A percentile compares a stretch with the other conserved stretches of the same genome.
These are phyloP conservation scores for Ogataea populi-albae DNA, from an alignment of 805 yeast genomes.

Conservation along the genomic window DNA sequence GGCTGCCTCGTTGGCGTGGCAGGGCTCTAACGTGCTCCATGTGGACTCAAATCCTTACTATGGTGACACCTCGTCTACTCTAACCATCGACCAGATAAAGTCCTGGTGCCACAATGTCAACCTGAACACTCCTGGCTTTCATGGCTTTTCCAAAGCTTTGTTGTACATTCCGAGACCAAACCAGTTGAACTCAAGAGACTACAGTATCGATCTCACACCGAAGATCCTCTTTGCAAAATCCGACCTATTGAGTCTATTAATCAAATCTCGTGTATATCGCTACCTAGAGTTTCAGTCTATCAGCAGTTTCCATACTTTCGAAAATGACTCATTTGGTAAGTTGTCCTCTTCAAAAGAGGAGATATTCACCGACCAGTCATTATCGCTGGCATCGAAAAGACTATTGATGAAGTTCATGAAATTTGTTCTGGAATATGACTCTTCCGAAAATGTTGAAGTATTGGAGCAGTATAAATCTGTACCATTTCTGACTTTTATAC, in stretches of 20 bases:
- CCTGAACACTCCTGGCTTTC: constrained; percentile 32
- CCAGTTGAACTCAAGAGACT: constrained; percentile 62
- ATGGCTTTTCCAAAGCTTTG: constrained; percentile 56
- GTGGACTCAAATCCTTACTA: constrained; percentile 81
- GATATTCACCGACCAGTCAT: constrained; percentile 83
- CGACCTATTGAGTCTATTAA: constrained; percentile 74
- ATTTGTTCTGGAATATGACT: constrained; percentile 73
- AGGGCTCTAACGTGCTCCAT: constrained; percentile 92
- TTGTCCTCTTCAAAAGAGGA: constrained; percentile 86
- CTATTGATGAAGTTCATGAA: constrained; percentile 87
- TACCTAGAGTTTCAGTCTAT: constrained; percentile 90
- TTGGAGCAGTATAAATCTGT: constrained; percentile 55
- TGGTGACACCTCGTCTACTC: constrained; percentile 84
- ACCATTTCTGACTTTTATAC: constrained; percentile 59
- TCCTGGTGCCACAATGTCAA: constrained; percentile 80
- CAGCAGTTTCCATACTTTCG: constrained; percentile 89
- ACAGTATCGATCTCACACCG: constrained; percentile 86
- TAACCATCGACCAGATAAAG: constrained; percentile 81
- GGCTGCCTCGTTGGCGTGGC: constrained; percentile 97
- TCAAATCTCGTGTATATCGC: constrained; percentile 83
- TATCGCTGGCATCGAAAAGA: constrained; percentile 74
- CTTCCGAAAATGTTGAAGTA: constrained; percentile 36
- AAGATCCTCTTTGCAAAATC: constrained; percentile 85
- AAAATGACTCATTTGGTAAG: constrained; percentile 85
- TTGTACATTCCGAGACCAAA: constrained; percentile 70